Evolutionary conservation across 2,329 filamentous ascomycete species (phyloP).

Genomic region (Lojkania enalia): DNA sequence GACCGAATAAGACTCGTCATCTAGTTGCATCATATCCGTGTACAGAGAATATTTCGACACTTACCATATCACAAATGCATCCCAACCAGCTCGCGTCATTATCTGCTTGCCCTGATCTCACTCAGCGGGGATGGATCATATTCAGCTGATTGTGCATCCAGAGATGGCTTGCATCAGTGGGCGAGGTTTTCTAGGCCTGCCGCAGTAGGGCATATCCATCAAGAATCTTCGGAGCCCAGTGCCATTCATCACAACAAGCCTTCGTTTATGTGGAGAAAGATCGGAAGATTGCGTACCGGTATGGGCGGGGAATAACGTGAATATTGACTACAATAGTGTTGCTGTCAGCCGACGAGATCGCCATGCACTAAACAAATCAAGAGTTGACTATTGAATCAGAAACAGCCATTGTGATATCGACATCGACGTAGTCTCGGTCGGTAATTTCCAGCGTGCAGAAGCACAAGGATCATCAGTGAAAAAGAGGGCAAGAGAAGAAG

Average conservation of each 20-base stretch:
- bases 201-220: conserved; percentile 87
- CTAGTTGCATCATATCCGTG: conserved; percentile 58
- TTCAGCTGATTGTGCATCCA: background rate
- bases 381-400: conserved; percentile 36
- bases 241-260: conserved; percentile 77
- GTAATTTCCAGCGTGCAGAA: conserved; percentile 51
- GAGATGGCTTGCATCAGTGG: conserved; percentile 69
- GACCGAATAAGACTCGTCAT: conserved; percentile 81
- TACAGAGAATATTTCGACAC: too few species aligned
- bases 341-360: background rate
- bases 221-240: conserved; percentile 93
- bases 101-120: too few species aligned
- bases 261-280: conserved; percentile 9
- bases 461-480: conserved; percentile 47
- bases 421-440: conserved; percentile 47
- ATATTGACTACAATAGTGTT: background rate
- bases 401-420: conserved; percentile 48
- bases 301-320: conserved; percentile 7
- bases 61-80: background rate
- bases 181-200: conserved; percentile 99
- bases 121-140: too few species aligned
- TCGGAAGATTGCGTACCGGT: conserved; percentile 30
- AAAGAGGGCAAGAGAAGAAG: too few species aligned
- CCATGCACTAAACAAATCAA: background rate
- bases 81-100: too few species aligned